Conservation (phyloP, 768 basidiomycete genomes). For the Russula sp. region DNA sequence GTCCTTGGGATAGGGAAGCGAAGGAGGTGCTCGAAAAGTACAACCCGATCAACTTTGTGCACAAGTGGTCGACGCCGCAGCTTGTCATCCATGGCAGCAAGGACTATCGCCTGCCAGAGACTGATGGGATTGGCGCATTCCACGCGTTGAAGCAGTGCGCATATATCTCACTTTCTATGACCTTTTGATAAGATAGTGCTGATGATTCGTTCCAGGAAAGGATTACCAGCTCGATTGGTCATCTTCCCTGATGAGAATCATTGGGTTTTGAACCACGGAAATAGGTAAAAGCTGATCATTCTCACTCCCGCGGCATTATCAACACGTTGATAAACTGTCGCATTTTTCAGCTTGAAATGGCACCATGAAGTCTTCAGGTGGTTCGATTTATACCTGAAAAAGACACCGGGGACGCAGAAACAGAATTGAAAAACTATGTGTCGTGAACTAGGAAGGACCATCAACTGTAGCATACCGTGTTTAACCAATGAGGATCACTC, state of each 20-base stretch:
- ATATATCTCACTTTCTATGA: slow-evolving; percentile 4
- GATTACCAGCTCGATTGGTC: slow-evolving; percentile 70
- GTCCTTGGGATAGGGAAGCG: slow-evolving; percentile 67
- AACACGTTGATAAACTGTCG: background rate
- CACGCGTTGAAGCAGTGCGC: slow-evolving; percentile 81
- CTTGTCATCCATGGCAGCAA: slow-evolving; percentile 83
- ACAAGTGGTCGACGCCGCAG: slow-evolving; percentile 84
- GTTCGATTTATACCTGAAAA: slow-evolving; percentile 69
- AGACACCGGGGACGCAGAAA: slow-evolving; percentile 20
- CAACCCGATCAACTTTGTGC: slow-evolving; percentile 78
- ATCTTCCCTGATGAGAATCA: slow-evolving; percentile 92
- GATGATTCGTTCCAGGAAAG: slow-evolving; percentile 45
- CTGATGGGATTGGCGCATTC: slow-evolving; percentile 80
- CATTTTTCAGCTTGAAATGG: slow-evolving; percentile 72
- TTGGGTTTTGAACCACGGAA: slow-evolving; percentile 81
- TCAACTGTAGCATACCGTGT: background rate
- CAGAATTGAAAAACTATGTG: slow-evolving; percentile 8
- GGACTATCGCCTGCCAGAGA: slow-evolving; percentile 84
- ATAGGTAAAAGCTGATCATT: slow-evolving; percentile 48
- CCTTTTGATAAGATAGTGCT: background rate
- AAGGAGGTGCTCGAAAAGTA: slow-evolving; percentile 58
- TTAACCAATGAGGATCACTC: background rate
- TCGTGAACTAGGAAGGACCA: background rate
- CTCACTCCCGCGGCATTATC: background rate
- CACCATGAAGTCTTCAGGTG: slow-evolving; percentile 92